These are phyloP conservation scores for Chaetomium cochliodes DNA, from an alignment of 495 filamentous ascomycete species.

Conservation along the genomic window DNA sequence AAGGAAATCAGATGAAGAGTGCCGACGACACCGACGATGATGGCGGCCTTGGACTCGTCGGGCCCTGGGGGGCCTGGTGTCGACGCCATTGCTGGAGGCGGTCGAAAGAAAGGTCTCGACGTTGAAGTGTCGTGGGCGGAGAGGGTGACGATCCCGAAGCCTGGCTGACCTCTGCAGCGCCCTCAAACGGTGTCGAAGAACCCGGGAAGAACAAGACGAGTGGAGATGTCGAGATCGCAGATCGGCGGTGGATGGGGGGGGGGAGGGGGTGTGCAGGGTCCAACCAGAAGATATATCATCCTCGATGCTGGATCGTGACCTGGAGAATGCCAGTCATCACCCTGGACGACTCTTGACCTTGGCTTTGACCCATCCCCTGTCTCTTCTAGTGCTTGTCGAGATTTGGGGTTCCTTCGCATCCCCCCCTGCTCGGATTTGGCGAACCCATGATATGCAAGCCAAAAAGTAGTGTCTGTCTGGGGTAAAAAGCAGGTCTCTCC, in stretches of 20 bases:
- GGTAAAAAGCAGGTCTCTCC: not conserved
- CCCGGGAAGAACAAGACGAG: not conserved
- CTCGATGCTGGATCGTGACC: not conserved
- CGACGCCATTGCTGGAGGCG: not conserved
- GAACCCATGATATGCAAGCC: not conserved
- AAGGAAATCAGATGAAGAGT: not conserved
- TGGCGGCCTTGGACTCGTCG: conserved; percentile 4
- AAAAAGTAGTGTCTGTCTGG: not conserved
- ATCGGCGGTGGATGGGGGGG: not conserved
- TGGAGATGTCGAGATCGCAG: conserved; percentile 1
- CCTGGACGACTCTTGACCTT: not conserved
- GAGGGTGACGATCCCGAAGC: not conserved
- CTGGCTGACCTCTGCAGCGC: not conserved
- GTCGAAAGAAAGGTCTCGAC: not conserved
- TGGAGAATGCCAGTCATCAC: not conserved
- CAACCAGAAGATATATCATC: not conserved
- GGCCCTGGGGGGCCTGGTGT: not conserved
- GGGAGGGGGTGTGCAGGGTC: not conserved
- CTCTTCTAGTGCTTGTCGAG: not conserved
- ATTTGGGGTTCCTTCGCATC: not conserved
- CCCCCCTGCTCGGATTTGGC: not conserved
- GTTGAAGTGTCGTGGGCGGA: not conserved
- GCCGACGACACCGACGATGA: not conserved
- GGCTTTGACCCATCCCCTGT: conserved; percentile 5
- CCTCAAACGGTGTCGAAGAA: not conserved